Conservation (phyloP, 2,329 filamentous ascomycete genomes). For the Hyphodiscus sp. region DNA sequence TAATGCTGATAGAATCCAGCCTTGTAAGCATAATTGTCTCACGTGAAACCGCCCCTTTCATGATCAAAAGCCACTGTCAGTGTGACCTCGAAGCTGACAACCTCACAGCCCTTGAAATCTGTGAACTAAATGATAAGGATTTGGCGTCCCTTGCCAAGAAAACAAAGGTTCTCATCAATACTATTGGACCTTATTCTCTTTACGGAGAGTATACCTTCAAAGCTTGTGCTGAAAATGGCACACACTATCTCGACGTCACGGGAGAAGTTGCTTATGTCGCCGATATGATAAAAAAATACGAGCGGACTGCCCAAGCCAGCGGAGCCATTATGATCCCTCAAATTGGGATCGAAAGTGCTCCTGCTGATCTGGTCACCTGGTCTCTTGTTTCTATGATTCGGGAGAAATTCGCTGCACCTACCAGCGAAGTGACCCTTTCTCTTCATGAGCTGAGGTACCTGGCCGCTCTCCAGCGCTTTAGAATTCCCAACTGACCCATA, state of each 20-base stretch:
- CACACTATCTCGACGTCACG: slow-evolving; percentile 58
- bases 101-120: slow-evolving; percentile 46
- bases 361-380: slow-evolving; percentile 53
- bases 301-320: slow-evolving; percentile 42
- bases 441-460: slow-evolving; percentile 37
- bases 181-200: slow-evolving; percentile 51
- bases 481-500: slow-evolving; percentile 4
- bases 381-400: slow-evolving; percentile 42
- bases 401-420: slow-evolving; percentile 41
- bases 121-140: slow-evolving; percentile 39
- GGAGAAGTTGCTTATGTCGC: slow-evolving; percentile 53
- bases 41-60: neutral
- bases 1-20: slow-evolving; percentile 63
- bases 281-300: slow-evolving; percentile 56
- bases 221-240: slow-evolving; percentile 55
- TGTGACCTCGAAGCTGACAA: neutral
- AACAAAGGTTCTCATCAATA: slow-evolving; percentile 49
- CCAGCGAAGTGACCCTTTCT: slow-evolving; percentile 48
- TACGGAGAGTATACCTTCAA: slow-evolving; percentile 54
- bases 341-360: slow-evolving; percentile 55
- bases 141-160: slow-evolving; percentile 47
- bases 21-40: slow-evolving; percentile 45
- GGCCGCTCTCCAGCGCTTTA: neutral
- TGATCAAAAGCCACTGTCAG: neutral
- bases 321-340: slow-evolving; percentile 57